Percentiles rank a stretch among this genome's conserved stretches.
Conservation (phyloP, 371 early-diverging fungal species). For the Chytridiales sp. region DNA sequence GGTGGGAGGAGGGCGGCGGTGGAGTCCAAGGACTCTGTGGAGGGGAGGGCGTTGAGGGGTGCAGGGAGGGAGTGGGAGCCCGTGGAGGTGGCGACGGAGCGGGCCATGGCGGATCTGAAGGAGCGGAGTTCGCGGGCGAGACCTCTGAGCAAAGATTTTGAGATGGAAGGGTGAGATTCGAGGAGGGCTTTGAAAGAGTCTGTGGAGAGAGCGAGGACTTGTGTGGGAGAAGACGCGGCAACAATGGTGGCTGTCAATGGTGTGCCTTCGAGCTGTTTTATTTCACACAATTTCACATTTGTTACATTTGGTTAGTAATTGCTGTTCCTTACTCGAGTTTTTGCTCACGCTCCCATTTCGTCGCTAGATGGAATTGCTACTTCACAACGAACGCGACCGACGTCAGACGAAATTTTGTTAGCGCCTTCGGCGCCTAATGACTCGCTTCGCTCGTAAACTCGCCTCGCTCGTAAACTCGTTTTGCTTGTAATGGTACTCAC, state of each 20-base stretch:
- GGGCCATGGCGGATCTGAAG: conserved; percentile 26
- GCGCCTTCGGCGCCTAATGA: neutral
- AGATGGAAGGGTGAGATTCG: conserved; percentile 14
- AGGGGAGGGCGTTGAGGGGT: neutral
- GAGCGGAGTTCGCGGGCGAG: conserved; percentile 27
- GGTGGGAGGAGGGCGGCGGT: neutral
- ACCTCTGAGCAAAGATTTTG: conserved; percentile 13
- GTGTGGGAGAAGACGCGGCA: conserved; percentile 11
- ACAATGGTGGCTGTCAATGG: conserved; percentile 22
- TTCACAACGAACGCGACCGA: too few species aligned
- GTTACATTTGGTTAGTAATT: neutral
- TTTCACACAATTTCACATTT: neutral
- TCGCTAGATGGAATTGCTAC: too few species aligned
- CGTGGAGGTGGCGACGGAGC: conserved; percentile 4
- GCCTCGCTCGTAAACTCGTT: neutral
- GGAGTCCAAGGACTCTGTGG: conserved; percentile 2
- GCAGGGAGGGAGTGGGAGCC: neutral
- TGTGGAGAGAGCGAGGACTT: conserved; percentile 19
- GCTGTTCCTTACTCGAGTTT: too few species aligned
- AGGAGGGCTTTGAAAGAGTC: conserved; percentile 20
- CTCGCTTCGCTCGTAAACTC: conserved; percentile 1
- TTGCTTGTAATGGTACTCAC: too few species aligned
- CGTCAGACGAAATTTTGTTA: too few species aligned
- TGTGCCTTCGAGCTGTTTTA: conserved; percentile 13
- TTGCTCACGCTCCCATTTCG: too few species aligned